These are phyloP conservation scores for Mariannaea sp. DNA, from an alignment of 2,329 filamentous ascomycete genomes.

Conservation along the genomic window DNA sequence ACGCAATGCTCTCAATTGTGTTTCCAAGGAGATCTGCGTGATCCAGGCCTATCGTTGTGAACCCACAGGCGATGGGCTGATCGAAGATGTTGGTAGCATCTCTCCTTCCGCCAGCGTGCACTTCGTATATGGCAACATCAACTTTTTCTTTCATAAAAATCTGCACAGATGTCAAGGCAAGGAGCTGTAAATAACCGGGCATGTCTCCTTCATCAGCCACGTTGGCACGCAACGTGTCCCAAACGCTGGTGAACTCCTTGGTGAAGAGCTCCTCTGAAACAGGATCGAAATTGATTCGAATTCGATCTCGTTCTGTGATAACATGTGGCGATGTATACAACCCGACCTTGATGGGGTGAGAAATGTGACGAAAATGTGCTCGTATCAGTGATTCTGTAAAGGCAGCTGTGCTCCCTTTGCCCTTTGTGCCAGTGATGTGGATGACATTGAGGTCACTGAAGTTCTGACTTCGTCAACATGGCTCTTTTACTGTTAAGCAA, in stretches of 20 bases:
- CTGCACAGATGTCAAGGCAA: background rate
- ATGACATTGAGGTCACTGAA: constrained; percentile 52
- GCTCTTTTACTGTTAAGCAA: no score
- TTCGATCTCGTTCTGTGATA: constrained; percentile 48
- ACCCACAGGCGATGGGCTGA: constrained; percentile 48
- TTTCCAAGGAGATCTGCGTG: constrained; percentile 50
- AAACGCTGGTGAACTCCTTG: constrained; percentile 52
- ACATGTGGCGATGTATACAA: constrained; percentile 37
- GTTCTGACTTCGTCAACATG: no score
- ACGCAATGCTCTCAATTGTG: constrained; percentile 53
- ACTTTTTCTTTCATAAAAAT: background rate
- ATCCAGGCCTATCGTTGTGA: constrained; percentile 54
- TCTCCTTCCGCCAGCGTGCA: constrained; percentile 48
- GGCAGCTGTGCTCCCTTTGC: constrained; percentile 58
- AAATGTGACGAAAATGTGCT: background rate
- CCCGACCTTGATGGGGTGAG: background rate
- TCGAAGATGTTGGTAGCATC: constrained; percentile 55
- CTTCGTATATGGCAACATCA: background rate
- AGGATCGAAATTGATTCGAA: constrained; percentile 47
- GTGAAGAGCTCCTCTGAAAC: constrained; percentile 47
- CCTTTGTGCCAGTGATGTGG: constrained; percentile 59
- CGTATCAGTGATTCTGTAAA: constrained; percentile 50
- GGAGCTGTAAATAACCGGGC: background rate
- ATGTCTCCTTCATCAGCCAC: background rate
- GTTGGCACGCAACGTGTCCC: constrained; percentile 39